Base-by-base conservation (phyloP, 495 filamentous ascomycete species). In the Friedmanniomyces simplex region DNA sequence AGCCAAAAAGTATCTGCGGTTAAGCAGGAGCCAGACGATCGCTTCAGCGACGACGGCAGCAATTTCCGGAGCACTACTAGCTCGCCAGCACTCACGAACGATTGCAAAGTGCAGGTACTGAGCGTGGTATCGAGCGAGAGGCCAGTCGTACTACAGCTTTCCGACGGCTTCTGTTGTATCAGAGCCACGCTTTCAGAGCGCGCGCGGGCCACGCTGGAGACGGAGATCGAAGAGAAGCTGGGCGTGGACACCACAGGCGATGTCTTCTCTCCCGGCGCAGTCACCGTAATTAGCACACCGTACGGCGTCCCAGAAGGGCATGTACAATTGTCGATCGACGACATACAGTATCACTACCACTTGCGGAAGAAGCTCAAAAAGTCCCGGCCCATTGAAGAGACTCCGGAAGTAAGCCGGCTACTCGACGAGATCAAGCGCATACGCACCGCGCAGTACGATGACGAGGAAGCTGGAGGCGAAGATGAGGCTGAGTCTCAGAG, bases 41-140 rank as follows among this genome's bases (percentile, higher is more conserved):
- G 66, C 10, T 69, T 59, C 41, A 55, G 60, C 30, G 65, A 68
- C 55, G 61, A 68, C 26, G 59, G 57, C 10, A 60, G 59, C 58
- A 65, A 67, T 39, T 50, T 67, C 25, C 50, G 50, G 4, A 57
- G 61, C 36, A 43, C n/a, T 2, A 42, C 55, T 12, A 43, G 32
- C 1, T 18, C 56, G 1, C 30, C 41, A 20, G 18, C 24, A n/a
- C 28, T 49, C 7, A 45, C 61, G 0, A n/a, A 11, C 1, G 48
- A 57, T 8, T 16, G 24, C 10, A 26, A 26, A 13, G 39, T 60
- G 36, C 61, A 62, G 36, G 16, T 65, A 4, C 8, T 48, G 6
- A 43, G 54, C 20, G 41, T 62, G 1, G 24, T 57, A 16, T 20
- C 50, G 7, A 4, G 12, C 20, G 43, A 45, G 11, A 22, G 50